Percentiles rank a stretch among this genome's conserved stretches.
Conservation (phyloP, 1,284 basidiomycete species). For the Hemileia vastatrix region DNA sequence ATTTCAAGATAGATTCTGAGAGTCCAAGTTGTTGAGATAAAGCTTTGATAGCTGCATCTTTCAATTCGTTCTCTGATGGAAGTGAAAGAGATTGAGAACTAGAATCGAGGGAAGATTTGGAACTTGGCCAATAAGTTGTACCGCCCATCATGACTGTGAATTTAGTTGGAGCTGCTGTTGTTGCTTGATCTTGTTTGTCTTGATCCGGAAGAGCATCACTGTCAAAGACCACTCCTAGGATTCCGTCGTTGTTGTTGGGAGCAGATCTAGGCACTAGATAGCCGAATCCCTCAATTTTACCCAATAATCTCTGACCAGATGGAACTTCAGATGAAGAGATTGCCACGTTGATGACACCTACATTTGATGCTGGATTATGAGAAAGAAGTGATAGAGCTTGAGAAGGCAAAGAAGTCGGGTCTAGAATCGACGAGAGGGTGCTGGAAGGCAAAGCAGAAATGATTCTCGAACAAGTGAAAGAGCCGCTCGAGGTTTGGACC, state of each 20-base stretch:
- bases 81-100: slow-evolving; percentile 40
- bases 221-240: slow-evolving; percentile 56
- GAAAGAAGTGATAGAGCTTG: slow-evolving; percentile 45
- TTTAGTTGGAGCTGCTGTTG: slow-evolving; percentile 49
- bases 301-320: slow-evolving; percentile 26
- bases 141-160: slow-evolving; percentile 87
- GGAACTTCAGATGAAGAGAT: slow-evolving; percentile 40
- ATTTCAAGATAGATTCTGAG: not conserved
- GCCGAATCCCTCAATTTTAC: slow-evolving; percentile 65
- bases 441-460: slow-evolving; percentile 28
- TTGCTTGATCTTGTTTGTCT: slow-evolving; percentile 34
- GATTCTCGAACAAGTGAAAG: too few species aligned
- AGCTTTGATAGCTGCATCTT: slow-evolving; percentile 44
- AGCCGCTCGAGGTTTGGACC: too few species aligned
- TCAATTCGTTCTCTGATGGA: slow-evolving; percentile 23
- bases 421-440: slow-evolving; percentile 33
- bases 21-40: slow-evolving; percentile 52
- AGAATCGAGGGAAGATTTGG: too few species aligned
- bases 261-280: slow-evolving; percentile 76
- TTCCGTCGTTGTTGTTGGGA: slow-evolving; percentile 48
- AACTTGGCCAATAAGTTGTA: slow-evolving; percentile 40
- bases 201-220: slow-evolving; percentile 43
- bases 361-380: slow-evolving; percentile 44
- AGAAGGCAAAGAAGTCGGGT: slow-evolving; percentile 49
- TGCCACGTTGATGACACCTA: slow-evolving; percentile 38